These are phyloP conservation scores for Dendrostoma leiphaemia DNA, from an alignment of 2,329 filamentous ascomycete species.

Conservation along the genomic window DNA sequence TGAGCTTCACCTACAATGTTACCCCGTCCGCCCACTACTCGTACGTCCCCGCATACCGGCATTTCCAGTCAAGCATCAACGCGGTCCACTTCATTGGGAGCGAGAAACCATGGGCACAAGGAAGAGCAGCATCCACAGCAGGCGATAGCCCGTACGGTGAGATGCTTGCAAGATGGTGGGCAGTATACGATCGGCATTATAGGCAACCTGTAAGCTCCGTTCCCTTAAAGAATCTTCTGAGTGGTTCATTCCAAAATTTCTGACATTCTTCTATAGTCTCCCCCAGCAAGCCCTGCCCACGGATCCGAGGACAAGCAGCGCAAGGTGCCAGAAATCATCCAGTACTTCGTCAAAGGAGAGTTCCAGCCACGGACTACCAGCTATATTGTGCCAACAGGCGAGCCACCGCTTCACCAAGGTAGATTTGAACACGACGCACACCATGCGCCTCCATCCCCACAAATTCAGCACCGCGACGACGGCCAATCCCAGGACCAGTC, in stretches of 20 bases:
- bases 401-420: slow-evolving; percentile 27
- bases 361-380: slow-evolving; percentile 35
- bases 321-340: slow-evolving; percentile 38
- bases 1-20: slow-evolving; percentile 96
- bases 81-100: slow-evolving; percentile 93
- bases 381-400: slow-evolving; percentile 31
- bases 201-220: slow-evolving; percentile 44
- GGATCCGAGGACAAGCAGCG: background rate
- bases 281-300: slow-evolving; percentile 6
- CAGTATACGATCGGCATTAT: slow-evolving; percentile 88
- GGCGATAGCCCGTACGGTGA: slow-evolving; percentile 72
- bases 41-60: slow-evolving; percentile 90
- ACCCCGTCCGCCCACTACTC: slow-evolving; percentile 97
- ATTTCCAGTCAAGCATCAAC: slow-evolving; percentile 87
- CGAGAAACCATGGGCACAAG: slow-evolving; percentile 82
- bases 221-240: background rate
- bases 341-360: slow-evolving; percentile 55
- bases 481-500: slow-evolving; percentile 19
- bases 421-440: slow-evolving; percentile 20
- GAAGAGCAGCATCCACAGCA: slow-evolving; percentile 48
- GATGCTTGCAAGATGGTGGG: slow-evolving; percentile 88
- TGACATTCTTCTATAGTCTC: slow-evolving; percentile 4
- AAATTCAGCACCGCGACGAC: slow-evolving; percentile 21
- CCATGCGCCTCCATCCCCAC: slow-evolving; percentile 17
- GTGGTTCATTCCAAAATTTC: background rate